Percentiles rank a stretch among this genome's conserved stretches.
These are phyloP conservation scores for Dactylellina sp. DNA, from an alignment of 2,329 filamentous ascomycete species.

Conservation along the genomic window DNA sequence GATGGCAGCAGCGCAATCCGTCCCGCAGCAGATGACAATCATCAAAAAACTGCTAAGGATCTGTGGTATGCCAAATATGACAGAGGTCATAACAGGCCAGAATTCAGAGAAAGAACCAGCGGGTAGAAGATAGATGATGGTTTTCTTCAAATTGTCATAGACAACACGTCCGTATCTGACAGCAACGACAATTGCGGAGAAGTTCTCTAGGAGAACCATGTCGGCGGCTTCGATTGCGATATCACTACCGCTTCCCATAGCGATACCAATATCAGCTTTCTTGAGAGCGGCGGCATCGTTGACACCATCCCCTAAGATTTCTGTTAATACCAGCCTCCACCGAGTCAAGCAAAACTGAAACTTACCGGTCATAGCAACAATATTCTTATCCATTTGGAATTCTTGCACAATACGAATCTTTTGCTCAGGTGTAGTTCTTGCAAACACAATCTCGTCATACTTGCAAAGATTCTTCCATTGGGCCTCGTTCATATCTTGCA, in stretches of 20 bases:
- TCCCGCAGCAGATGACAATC: constrained; percentile 74
- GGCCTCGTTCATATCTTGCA: constrained; percentile 73
- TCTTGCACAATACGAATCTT: constrained; percentile 83
- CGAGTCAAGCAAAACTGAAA: too few species aligned
- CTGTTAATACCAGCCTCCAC: too few species aligned
- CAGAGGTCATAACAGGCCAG: constrained; percentile 79
- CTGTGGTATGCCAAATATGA: constrained; percentile 78
- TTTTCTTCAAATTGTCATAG: constrained; percentile 85
- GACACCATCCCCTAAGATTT: constrained; percentile 64
- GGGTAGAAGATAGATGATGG: constrained; percentile 78
- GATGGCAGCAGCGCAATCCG: constrained; percentile 79
- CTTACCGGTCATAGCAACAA: constrained; percentile 68
- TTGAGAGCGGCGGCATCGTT: constrained; percentile 69
- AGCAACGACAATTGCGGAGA: constrained; percentile 77
- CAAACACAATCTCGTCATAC: constrained; percentile 81
- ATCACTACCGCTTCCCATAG: constrained; percentile 71
- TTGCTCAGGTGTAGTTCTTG: constrained; percentile 80
- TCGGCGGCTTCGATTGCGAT: constrained; percentile 74
- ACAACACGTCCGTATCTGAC: constrained; percentile 79
- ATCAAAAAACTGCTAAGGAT: constrained; percentile 80
- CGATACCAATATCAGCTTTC: constrained; percentile 72
- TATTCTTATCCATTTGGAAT: constrained; percentile 72
- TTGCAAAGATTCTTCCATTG: constrained; percentile 76
- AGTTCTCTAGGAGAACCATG: constrained; percentile 75
- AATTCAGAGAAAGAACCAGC: constrained; percentile 81